Base-by-base conservation (phyloP, 192 early-diverging fungal species). In the Coemansia furcata region DNA sequence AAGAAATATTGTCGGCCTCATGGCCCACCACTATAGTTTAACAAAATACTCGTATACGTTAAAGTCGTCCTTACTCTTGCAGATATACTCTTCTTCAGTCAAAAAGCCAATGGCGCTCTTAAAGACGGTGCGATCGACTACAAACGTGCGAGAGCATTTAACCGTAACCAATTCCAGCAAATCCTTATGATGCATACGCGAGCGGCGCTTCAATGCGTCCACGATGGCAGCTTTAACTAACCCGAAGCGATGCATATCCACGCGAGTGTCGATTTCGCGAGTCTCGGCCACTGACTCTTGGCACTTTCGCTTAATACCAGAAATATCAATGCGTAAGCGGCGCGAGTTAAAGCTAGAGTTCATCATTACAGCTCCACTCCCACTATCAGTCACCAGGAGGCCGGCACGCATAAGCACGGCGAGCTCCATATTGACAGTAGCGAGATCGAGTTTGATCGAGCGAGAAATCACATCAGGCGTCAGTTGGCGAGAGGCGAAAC, bases 261-360 rank as follows among this genome's bases (percentile, higher is more conserved):
- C 89, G 0, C 84, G 92, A 75, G 94, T 92, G 73, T 95, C 52
- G 7, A 55, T 55, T 15, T 12, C 89, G 10, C 92, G 91, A 43
- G 92, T 91, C 55, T 95, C 95, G 3, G 87, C 75, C 64, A 94
- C 93, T 0, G 83, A 75, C 69, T 95, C 93, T 54, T 89, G 86
- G 60, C 95, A 93, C 26, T 85, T 84, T 72, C 89, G 91, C 62
- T 94, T 83, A 7, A 89, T 89, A 32, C 90, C 63, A 64, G 95
- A 95, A 49, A 98, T 75, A 73, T 96, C 94, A 47, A 98, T 86
- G 62, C 90, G 85, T 17, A 92, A 74, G 68, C 91, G 91, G 67
- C 94, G 94, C 76, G 87, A 90, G 76, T 87, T 87, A 66, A 89
- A 91, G 36, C 87, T 87, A 60, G 85, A 60, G 77, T 97, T 96